phyloP scores from a whole-genome alignment of 1,284 basidiomycete species.

The Xerocomus minutiporus region DNA sequence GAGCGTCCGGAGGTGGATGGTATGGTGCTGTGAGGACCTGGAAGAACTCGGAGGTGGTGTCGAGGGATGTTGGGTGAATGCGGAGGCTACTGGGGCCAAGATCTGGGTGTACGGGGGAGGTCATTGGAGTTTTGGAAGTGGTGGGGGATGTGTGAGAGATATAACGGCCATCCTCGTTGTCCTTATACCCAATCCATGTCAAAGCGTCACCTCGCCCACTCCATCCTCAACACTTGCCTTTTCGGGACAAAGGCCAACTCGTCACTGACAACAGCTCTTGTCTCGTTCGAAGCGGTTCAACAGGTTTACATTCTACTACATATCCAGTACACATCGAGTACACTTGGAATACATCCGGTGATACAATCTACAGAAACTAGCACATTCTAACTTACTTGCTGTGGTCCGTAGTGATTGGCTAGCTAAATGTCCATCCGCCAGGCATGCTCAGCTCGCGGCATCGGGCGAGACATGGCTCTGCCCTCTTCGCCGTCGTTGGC shows the following conservation, averaged over 20 bases:
- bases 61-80: slow-evolving; percentile 11
- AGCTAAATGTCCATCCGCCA: slow-evolving; percentile 33
- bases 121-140: slow-evolving; percentile 13
- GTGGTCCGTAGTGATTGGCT: neutral
- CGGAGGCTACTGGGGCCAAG: slow-evolving; percentile 17
- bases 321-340: slow-evolving; percentile 16
- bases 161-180: slow-evolving; percentile 9
- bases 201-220: slow-evolving; percentile 22
- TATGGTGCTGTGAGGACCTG: slow-evolving; percentile 31
- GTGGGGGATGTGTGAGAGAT: slow-evolving; percentile 2
- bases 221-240: slow-evolving; percentile 35
- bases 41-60: slow-evolving; percentile 29
- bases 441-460: slow-evolving; percentile 35
- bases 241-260: slow-evolving; percentile 27
- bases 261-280: slow-evolving; percentile 19
- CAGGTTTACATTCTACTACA: slow-evolving; percentile 15
- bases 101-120: slow-evolving; percentile 8
- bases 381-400: slow-evolving; percentile 1
- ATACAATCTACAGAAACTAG: slow-evolving; percentile 15
- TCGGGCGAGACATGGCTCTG: slow-evolving; percentile 11
- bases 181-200: slow-evolving; percentile 31
- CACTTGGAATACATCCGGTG: slow-evolving; percentile 19
- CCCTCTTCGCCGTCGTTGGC: slow-evolving; percentile 1
- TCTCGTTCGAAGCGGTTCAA: slow-evolving; percentile 14
- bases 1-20: slow-evolving; percentile 4